Base-by-base conservation (phyloP, 192 early-diverging fungal genomes). In the Globomyces pollinis-pini region DNA sequence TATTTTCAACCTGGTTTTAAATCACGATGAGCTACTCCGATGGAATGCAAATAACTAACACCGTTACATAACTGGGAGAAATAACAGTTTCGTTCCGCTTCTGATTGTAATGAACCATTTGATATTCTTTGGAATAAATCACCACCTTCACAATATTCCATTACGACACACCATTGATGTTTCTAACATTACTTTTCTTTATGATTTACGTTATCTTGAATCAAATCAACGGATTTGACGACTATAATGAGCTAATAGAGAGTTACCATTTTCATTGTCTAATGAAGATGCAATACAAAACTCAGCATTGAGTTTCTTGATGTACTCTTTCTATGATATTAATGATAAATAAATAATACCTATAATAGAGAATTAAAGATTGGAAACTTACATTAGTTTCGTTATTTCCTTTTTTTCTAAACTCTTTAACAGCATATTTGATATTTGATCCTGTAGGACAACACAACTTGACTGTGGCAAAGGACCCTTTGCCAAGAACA, bases 21-120 rank as follows among this genome's bases (percentile, higher is more conserved):
- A 60, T 97, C 92, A 21, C 93, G 84, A 71, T 98, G 96, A 49
- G 91, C 91, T n/a, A 98, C 95, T 58, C 96, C 96, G 72, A 92
- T 81, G 5, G 80, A 78, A 64, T 98, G 96, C 36, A 98, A 64
- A 60, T 98, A 92, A 8, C 83, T 70, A n/a, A 98, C 79, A 34
- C 94, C 96, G 24, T 81, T 61, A 49, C 93, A 76, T 41, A 98
- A 79, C 62, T 98, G 95, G 63, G 88, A 90, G 72, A 96, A 94
- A 75, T 86, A 90, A 73, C 94, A 68, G 20, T 68, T 55, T 5
- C 26, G 31, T 31, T 68, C 36, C 28, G 44, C 30, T 32, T 60
- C 38, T 20, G 54, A 31, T 18, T 45, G 33, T 86, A 99, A 84
- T 43, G 73, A 71, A 33, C 87, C 82, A 50, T 78, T 70, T 63